Conservation (phyloP, 345 rosid genomes). For the Acer negundo region DNA sequence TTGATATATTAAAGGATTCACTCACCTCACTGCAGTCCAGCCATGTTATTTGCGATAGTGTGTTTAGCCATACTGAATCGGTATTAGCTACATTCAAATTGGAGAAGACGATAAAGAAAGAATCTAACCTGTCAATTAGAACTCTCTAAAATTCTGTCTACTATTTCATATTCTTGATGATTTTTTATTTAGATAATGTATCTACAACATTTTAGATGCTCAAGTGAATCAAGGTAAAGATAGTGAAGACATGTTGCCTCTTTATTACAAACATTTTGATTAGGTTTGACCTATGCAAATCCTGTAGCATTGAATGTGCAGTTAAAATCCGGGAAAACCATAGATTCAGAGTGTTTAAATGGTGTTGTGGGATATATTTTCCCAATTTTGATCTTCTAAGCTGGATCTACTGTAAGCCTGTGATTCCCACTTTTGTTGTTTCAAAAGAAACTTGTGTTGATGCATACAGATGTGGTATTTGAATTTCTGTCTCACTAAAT, state of each 20-base stretch:
- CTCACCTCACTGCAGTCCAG: conserved; percentile 37
- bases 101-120: conserved; percentile 47
- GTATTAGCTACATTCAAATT: conserved; percentile 80
- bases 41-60: conserved; percentile 30
- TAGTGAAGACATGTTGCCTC: background rate
- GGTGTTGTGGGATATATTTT: background rate
- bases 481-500: background rate
- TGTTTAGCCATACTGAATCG: conserved; percentile 53
- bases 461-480: background rate
- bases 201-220: background rate
- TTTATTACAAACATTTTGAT: background rate
- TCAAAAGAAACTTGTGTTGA: too few relatives aligned
- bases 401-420: too few relatives aligned
- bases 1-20: conserved; percentile 66
- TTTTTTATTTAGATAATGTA: background rate
- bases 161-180: background rate
- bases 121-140: conserved; percentile 15
- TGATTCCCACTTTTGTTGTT: too few relatives aligned
- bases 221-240: background rate
- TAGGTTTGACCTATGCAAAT: background rate
- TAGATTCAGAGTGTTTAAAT: background rate
- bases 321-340: background rate
- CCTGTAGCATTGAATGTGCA: background rate
- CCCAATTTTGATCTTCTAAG: too few relatives aligned
- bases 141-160: conserved; percentile 5